Conservation (phyloP, 140 eudicot species). For the Senecio squalidus region DNA sequence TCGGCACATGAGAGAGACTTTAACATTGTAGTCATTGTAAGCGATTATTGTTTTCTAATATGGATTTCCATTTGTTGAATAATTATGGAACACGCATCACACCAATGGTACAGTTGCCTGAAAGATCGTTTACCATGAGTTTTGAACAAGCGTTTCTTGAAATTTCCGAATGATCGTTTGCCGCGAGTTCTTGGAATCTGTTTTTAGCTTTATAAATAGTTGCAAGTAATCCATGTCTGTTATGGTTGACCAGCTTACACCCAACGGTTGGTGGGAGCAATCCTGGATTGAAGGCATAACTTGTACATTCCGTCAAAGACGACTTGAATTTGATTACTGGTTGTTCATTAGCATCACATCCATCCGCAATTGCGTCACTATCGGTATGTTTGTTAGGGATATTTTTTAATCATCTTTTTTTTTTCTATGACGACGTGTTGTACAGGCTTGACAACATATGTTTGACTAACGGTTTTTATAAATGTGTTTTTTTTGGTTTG, state of each 20-base stretch:
- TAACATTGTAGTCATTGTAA: neutral
- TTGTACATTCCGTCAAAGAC: constrained; percentile 76
- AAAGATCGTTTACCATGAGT: constrained; percentile 68
- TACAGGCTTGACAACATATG: too few relatives aligned
- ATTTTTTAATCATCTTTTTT: neutral
- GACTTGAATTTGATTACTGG: constrained; percentile 69
- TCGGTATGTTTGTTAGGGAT: constrained; percentile 50
- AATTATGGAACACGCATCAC: constrained; percentile 85
- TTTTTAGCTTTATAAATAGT: neutral
- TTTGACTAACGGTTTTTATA: neutral
- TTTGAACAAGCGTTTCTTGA: constrained; percentile 83
- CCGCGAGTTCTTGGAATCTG: too few relatives aligned
- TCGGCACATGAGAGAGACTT: neutral
- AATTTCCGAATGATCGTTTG: too few relatives aligned
- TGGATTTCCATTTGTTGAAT: constrained; percentile 43
- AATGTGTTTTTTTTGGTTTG: neutral
- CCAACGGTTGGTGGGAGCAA: constrained; percentile 88
- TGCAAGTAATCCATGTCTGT: neutral
- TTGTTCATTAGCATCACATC: constrained; percentile 46
- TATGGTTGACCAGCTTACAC: constrained; percentile 42
- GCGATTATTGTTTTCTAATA: neutral
- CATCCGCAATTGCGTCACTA: constrained; percentile 84
- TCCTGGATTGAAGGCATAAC: constrained; percentile 74
- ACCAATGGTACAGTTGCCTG: constrained; percentile 88
- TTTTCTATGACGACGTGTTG: too few relatives aligned